These are phyloP conservation scores for Trichoderma sp. DNA, from an alignment of 2,329 filamentous ascomycete genomes.

Conservation along the genomic window DNA sequence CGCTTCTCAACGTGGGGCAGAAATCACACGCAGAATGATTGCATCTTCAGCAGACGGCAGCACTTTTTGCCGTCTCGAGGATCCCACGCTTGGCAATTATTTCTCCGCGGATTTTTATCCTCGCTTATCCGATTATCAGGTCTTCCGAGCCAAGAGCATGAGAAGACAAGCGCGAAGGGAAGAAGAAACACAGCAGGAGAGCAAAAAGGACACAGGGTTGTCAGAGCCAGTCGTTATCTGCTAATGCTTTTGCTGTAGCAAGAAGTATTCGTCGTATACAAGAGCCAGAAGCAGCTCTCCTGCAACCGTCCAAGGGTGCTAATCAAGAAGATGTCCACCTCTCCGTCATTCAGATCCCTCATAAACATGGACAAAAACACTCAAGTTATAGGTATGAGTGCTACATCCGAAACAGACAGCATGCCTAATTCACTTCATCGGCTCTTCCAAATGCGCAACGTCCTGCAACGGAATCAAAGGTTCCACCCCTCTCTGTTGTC, in stretches of 20 bases:
- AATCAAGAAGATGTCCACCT: not conserved
- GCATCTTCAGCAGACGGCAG: not conserved
- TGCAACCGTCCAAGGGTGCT: not conserved
- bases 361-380: not conserved
- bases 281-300: not conserved
- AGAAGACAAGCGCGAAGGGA: not conserved
- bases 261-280: not conserved
- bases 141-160: not conserved
- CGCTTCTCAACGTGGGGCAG: conserved; percentile 9
- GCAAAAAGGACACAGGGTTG: not conserved
- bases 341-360: not conserved
- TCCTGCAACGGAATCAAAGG: not conserved
- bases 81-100: not conserved
- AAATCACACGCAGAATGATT: not conserved
- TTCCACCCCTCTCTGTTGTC: not conserved
- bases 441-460: not conserved
- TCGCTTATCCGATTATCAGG: not conserved
- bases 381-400: not conserved
- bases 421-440: not conserved
- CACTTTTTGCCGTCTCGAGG: not conserved
- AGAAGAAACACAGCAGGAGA: not conserved
- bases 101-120: not conserved
- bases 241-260: not conserved
- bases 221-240: not conserved
- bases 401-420: not conserved